Base-by-base conservation (phyloP, 192 early-diverging fungal genomes). In the Coemansia biformis region DNA sequence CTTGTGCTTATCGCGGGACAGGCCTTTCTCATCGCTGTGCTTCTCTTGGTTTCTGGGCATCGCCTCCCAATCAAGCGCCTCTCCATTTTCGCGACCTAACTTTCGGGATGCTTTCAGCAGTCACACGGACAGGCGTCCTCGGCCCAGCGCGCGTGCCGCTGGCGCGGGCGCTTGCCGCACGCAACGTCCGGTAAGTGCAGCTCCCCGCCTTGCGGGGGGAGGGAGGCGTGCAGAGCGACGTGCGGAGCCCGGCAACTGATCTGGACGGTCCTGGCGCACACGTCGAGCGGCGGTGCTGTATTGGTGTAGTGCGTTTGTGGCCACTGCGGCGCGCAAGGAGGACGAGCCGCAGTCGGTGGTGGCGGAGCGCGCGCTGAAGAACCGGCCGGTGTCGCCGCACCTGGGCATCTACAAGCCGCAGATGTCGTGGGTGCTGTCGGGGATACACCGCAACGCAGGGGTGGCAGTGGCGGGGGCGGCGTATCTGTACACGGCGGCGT, bases 321-420 rank as follows among this genome's bases (percentile, higher is more conserved):
- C 63, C n/a, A 66, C 70, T 5, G 48, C 70, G 19, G 38, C 35
- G 42, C 58, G 58, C 35, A 46, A 34, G 46, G 61, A 63, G 4
- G 13, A 22, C 16, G 47, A 62, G 43, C 45, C 57, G 13, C 76
- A 78, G 43, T 36, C 46, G 11, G 59, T 52, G 14, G 59, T 78
- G 8, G 69, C 76, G 6, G 64, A 65, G 57, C 76, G 69, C 33
- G 76, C 72, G 13, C 55, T 45, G 14, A 59, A 69, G 59, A 65
- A 71, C 68, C 86, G 93, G 34, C 93, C 93, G 16, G 73, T 84
- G 16, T 83, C 86, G 43, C 93, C 91, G 18, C 82, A 92, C 51
- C 61, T 93, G 46, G 70, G 73, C 38, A 97, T 97, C 75, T 97
- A 94, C 79, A 77, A 91, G 78, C 87, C 86, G 29, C 89, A 94